These are phyloP conservation scores for Letharia columbiana DNA, from an alignment of 495 filamentous ascomycete genomes.

Conservation along the genomic window DNA sequence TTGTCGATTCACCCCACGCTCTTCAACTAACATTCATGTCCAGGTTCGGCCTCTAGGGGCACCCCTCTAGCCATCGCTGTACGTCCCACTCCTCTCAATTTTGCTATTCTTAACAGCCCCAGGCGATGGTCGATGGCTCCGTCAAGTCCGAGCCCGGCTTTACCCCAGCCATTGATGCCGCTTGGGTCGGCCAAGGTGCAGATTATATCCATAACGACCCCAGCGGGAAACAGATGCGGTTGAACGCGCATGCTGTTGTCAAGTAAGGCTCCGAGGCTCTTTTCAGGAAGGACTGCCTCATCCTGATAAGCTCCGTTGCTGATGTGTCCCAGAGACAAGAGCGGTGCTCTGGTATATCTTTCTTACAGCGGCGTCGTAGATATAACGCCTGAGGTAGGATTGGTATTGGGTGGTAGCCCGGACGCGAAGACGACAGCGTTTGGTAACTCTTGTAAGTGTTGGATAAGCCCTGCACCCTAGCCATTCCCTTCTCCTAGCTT, in stretches of 20 bases:
- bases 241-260: conserved; percentile 43
- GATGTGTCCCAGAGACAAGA: conserved; percentile 26
- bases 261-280: conserved; percentile 29
- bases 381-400: conserved; percentile 31
- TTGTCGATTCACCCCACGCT: neutral
- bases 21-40: neutral
- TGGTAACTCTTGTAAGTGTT: conserved; percentile 47
- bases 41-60: conserved; percentile 22
- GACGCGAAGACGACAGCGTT: conserved; percentile 45
- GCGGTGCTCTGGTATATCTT: conserved; percentile 36
- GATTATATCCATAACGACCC: conserved; percentile 46
- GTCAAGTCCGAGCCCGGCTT: conserved; percentile 37
- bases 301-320: neutral
- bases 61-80: conserved; percentile 29
- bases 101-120: neutral
- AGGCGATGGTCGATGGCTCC: conserved; percentile 41
- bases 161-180: conserved; percentile 38
- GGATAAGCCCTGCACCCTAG: neutral
- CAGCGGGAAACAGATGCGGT: conserved; percentile 39
- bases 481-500: neutral
- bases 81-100: conserved; percentile 10
- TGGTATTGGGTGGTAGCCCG: conserved; percentile 37
- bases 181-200: conserved; percentile 39
- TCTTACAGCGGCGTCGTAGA: conserved; percentile 44
- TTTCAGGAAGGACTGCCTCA: neutral